Conservation (phyloP, 2,329 filamentous ascomycete species). For the Clonostachys rosea region DNA sequence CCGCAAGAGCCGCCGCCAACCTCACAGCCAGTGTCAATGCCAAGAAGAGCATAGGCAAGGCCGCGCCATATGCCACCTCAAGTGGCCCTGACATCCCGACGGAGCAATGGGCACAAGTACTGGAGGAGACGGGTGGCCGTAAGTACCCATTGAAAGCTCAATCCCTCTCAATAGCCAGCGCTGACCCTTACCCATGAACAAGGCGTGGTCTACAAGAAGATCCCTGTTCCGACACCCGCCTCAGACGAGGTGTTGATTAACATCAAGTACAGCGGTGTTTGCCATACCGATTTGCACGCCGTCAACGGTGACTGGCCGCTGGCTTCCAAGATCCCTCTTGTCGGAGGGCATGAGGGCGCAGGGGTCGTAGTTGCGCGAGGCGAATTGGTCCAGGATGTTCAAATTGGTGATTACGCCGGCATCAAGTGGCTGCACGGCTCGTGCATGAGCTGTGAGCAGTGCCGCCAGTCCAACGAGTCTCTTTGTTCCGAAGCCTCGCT, state of each 20-base stretch:
- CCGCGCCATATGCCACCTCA: neutral
- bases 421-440: slow-evolving; percentile 92
- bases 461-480: slow-evolving; percentile 74
- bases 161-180: neutral
- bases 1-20: too few species aligned
- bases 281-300: slow-evolving; percentile 78
- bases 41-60: neutral
- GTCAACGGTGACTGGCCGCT: slow-evolving; percentile 89
- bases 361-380: slow-evolving; percentile 80
- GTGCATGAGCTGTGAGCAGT: slow-evolving; percentile 80
- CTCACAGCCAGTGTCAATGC: neutral
- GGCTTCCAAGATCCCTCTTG: slow-evolving; percentile 71
- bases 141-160: slow-evolving; percentile 23
- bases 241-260: slow-evolving; percentile 89
- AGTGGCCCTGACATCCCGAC: slow-evolving; percentile 54
- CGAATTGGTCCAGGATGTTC: slow-evolving; percentile 68
- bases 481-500: slow-evolving; percentile 71
- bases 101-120: slow-evolving; percentile 87
- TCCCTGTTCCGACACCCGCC: slow-evolving; percentile 74
- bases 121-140: slow-evolving; percentile 74
- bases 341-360: slow-evolving; percentile 77
- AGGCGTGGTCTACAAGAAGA: slow-evolving; percentile 71
- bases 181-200: slow-evolving; percentile 18
- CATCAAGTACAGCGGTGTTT: slow-evolving; percentile 85
- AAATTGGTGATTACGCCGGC: slow-evolving; percentile 81